These are phyloP conservation scores for Persicaria maculosa DNA, from an alignment of 148 eudicot species.

Conservation along the genomic window DNA sequence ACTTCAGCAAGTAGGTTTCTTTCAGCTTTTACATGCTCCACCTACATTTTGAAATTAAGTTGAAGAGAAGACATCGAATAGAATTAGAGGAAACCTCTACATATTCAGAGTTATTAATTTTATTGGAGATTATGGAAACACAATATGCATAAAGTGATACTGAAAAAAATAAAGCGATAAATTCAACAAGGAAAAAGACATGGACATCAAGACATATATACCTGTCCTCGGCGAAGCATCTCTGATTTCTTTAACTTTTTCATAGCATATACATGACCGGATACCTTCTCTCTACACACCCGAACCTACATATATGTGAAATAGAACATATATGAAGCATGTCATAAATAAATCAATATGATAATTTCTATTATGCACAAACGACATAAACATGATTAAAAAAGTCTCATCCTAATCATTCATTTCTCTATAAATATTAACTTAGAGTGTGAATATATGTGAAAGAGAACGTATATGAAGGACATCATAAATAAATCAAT, in stretches of 20 bases:
- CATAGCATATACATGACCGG: constrained; percentile 28
- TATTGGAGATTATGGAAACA: not conserved
- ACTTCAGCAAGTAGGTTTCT: constrained; percentile 36
- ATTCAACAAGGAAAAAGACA: not conserved
- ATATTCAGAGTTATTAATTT: not conserved
- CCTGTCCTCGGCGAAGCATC: constrained; percentile 38
- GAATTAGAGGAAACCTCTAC: not conserved
- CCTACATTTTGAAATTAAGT: constrained; percentile 13
- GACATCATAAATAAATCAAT: not conserved
- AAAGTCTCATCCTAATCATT: not conserved
- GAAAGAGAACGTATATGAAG: not conserved
- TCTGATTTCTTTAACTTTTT: constrained; percentile 33
- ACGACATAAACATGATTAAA: not conserved
- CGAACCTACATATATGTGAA: constrained; percentile 22
- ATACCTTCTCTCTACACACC: constrained; percentile 28
- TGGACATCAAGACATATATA: too few relatives aligned
- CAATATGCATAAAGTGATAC: not conserved
- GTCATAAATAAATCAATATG: not conserved
- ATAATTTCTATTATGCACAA: not conserved
- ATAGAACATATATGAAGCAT: not conserved
- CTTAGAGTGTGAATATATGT: not conserved
- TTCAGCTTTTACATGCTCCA: constrained; percentile 37
- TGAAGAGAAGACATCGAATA: not conserved
- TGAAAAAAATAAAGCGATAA: not conserved
- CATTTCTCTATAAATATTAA: not conserved